phyloP scores from a whole-genome alignment of 352 stramenopile genomes.

The Phytophthora hibernalis region DNA sequence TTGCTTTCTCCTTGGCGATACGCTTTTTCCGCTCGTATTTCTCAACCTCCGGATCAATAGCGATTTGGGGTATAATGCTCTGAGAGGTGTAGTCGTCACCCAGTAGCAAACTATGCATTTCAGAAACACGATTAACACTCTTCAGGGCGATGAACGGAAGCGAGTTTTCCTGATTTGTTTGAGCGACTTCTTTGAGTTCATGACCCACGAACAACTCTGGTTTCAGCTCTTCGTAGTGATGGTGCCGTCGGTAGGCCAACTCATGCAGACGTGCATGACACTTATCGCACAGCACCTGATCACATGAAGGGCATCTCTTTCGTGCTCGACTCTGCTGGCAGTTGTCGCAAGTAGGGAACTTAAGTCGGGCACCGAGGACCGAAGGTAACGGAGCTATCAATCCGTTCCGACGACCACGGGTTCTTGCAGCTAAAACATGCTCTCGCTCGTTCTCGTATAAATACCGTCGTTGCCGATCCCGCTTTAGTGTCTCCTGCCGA shows the following conservation, averaged over 20 bases:
- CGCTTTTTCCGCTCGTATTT: constrained; percentile 56
- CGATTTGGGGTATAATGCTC: not conserved
- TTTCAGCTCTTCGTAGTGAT: constrained; percentile 55
- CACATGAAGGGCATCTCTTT: constrained; percentile 60
- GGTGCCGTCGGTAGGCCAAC: constrained; percentile 53
- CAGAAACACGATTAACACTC: constrained; percentile 38
- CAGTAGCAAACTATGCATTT: constrained; percentile 39
- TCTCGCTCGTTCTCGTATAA: constrained; percentile 55
- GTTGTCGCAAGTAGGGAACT: constrained; percentile 61
- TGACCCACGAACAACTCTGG: constrained; percentile 38
- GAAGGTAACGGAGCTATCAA: constrained; percentile 60
- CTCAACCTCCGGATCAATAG: constrained; percentile 52
- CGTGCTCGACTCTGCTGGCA: constrained; percentile 51
- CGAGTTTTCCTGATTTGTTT: constrained; percentile 41
- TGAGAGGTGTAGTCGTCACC: not conserved
- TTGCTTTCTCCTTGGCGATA: constrained; percentile 53
- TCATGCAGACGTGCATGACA: constrained; percentile 70
- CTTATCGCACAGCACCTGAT: constrained; percentile 68
- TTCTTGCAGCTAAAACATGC: constrained; percentile 42
- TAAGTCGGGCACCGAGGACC: constrained; percentile 40
- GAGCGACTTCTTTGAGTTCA: constrained; percentile 23
- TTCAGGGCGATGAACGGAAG: constrained; percentile 28
- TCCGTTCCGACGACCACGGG: constrained; percentile 57
- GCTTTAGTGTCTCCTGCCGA: constrained; percentile 46
- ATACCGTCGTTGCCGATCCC: constrained; percentile 27